Conservation (phyloP, 176 grass and related monocot genomes). For the Oryza longistaminata region DNA sequence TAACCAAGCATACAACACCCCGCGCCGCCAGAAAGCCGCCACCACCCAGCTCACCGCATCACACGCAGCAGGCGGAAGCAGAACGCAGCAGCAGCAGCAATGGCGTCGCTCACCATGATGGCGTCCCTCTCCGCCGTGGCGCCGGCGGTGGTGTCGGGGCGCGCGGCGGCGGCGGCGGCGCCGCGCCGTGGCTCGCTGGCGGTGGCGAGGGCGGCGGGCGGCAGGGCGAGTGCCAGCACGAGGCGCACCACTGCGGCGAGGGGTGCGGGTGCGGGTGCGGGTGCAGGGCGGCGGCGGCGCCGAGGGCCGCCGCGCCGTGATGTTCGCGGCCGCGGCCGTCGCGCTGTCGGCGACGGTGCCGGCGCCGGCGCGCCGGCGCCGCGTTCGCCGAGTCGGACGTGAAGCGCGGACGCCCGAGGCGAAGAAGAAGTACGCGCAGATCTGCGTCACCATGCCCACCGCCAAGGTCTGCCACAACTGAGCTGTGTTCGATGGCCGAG, state of each 20-base stretch:
- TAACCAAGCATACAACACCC: constrained; percentile 18
- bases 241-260: constrained; percentile 15
- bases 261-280: not conserved
- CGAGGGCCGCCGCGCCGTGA: constrained; percentile 49
- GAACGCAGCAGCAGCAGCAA: not conserved
- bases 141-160: not conserved
- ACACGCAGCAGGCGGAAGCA: constrained; percentile 5
- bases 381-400: constrained; percentile 41
- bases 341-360: constrained; percentile 36
- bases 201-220: constrained; percentile 32
- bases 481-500: not conserved
- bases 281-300: not conserved
- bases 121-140: constrained; percentile 55
- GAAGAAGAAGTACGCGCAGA: constrained; percentile 69
- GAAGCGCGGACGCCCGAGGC: constrained; percentile 52
- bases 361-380: not conserved
- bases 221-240: constrained; percentile 31
- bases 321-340: constrained; percentile 57
- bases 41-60: not conserved
- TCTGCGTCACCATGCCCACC: constrained; percentile 84
- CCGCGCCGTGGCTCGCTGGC: constrained; percentile 40
- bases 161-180: not conserved
- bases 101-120: constrained; percentile 78
- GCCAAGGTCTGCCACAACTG: constrained; percentile 78
- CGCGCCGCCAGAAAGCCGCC: constrained; percentile 13